Base-by-base conservation (phyloP, 139 green algal genomes). In the Chlorella sorokiniana region DNA sequence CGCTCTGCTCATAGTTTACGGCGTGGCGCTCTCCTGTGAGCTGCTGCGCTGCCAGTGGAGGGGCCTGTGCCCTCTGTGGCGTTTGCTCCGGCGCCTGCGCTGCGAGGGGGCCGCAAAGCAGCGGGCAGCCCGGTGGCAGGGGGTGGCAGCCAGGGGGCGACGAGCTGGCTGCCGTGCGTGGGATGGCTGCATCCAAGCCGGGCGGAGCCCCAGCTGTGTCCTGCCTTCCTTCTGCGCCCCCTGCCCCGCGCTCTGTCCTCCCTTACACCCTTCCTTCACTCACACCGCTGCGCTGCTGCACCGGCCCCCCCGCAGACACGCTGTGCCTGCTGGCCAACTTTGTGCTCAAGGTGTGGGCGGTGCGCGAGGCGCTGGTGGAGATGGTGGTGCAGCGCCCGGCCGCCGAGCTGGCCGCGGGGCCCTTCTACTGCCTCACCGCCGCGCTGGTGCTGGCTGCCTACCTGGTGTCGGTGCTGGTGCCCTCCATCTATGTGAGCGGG, bases 241-340 rank as follows among this genome's bases (percentile, higher is more conserved):
- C 79, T n/a, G n/a, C n/a, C n/a, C n/a, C n/a, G n/a, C 27, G 41
- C 33, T 38, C n/a, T 78, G 29, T 16, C 69, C 22, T 38, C 42
- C 6, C 27, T 51, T 38, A n/a, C n/a, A n/a, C n/a, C n/a, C n/a
- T n/a, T n/a, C n/a, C n/a, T n/a, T n/a, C n/a, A n/a, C n/a, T n/a
- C n/a, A n/a, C n/a, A n/a, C n/a, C n/a, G n/a, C n/a, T n/a, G n/a
- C n/a, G 14, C 48, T 59, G 48, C 48, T 59, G 48, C 48, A 59
- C 16, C 16, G 48, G 14, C 16, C 11, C 48, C 48, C 48, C 16
- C 16, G 72, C 78, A 69, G 69, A 85, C 65, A 82, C 79, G 25
- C 48, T 86, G 31, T 83, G 75, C 73, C 78, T 88, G 73, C 73
- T 83, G 41, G 70, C 80, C 22, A 88, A 88, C 67, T 86, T 83